Evolutionary conservation across 2,329 filamentous ascomycete species (phyloP).

Genomic region (Colletotrichum tofieldiae): DNA sequence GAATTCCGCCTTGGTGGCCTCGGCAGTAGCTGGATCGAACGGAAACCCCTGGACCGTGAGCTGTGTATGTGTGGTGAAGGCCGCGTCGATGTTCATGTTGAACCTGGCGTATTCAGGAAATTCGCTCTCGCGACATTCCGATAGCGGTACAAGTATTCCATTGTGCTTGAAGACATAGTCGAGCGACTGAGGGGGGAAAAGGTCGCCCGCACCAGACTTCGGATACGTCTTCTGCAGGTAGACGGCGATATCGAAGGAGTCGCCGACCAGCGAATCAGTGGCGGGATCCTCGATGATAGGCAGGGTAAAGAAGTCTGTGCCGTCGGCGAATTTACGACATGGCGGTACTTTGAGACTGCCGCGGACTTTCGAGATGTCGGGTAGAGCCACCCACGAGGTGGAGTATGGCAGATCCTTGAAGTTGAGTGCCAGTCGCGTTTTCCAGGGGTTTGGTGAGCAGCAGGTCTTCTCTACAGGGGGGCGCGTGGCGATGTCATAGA

Average conservation of each 20-base stretch:
- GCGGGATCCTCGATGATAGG: slow-evolving; percentile 68
- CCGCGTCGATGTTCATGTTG: slow-evolving; percentile 69
- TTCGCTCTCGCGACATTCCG: slow-evolving; percentile 48
- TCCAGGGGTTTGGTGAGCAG: slow-evolving; percentile 53
- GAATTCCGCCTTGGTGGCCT: slow-evolving; percentile 63
- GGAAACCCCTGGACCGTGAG: slow-evolving; percentile 62
- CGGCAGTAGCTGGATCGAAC: slow-evolving; percentile 65
- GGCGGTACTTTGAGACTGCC: slow-evolving; percentile 61
- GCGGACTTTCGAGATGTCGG: slow-evolving; percentile 66
- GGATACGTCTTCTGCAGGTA: slow-evolving; percentile 71
- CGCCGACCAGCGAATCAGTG: slow-evolving; percentile 63
- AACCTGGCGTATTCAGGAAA: slow-evolving; percentile 62
- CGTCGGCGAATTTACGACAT: slow-evolving; percentile 69
- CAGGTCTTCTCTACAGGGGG: slow-evolving; percentile 49
- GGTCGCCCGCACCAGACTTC: slow-evolving; percentile 56
- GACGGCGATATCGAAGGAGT: slow-evolving; percentile 77
- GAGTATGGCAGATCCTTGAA: slow-evolving; percentile 56
- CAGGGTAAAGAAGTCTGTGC: slow-evolving; percentile 72
- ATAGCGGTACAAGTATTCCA: slow-evolving; percentile 53
- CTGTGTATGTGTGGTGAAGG: slow-evolving; percentile 63
- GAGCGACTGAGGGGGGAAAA: slow-evolving; percentile 64
- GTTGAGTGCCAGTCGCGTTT: slow-evolving; percentile 57
- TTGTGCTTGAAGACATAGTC: slow-evolving; percentile 56
- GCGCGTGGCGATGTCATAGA: slow-evolving; percentile 61
- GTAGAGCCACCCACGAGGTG: slow-evolving; percentile 65